Evolutionary conservation across 2,329 filamentous ascomycete genomes (phyloP).

Genomic region (Aspergillus terreus): DNA sequence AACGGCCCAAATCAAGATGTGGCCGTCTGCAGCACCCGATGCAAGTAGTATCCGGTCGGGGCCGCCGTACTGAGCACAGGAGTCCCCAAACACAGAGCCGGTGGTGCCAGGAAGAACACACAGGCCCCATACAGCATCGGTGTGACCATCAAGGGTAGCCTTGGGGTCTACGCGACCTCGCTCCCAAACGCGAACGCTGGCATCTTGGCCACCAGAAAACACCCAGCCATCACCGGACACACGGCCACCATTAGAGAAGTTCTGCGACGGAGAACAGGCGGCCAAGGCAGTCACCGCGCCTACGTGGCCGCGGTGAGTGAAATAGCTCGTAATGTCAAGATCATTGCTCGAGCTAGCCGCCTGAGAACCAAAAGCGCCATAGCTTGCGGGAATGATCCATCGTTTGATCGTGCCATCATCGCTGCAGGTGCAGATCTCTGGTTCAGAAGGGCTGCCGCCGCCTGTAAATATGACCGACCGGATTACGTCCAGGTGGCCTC

Average conservation of each 20-base stretch:
- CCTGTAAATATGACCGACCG: slow-evolving; percentile 95
- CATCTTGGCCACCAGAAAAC: slow-evolving; percentile 93
- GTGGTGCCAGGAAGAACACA: slow-evolving; percentile 85
- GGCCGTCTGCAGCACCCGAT: slow-evolving; percentile 86
- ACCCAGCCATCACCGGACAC: slow-evolving; percentile 95
- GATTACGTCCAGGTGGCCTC: slow-evolving; percentile 90
- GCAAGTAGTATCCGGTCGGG: slow-evolving; percentile 85
- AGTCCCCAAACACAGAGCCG: slow-evolving; percentile 72
- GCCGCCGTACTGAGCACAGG: slow-evolving; percentile 68
- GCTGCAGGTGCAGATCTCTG: slow-evolving; percentile 92
- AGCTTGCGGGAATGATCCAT: slow-evolving; percentile 86
- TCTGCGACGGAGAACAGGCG: slow-evolving; percentile 80
- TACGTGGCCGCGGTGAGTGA: slow-evolving; percentile 91
- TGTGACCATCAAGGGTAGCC: slow-evolving; percentile 88
- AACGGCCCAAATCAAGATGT: slow-evolving; percentile 89
- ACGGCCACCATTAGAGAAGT: slow-evolving; percentile 83
- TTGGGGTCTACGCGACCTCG: slow-evolving; percentile 91
- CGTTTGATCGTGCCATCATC: slow-evolving; percentile 96
- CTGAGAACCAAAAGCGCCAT: slow-evolving; percentile 58
- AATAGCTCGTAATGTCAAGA: slow-evolving; percentile 87
- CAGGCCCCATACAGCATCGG: slow-evolving; percentile 91
- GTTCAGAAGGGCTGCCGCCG: slow-evolving; percentile 89
- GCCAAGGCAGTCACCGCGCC: slow-evolving; percentile 84
- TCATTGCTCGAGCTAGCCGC: slow-evolving; percentile 63
- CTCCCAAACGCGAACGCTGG: slow-evolving; percentile 92